Percentiles rank a stretch among this genome's conserved stretches.
phyloP scores from a whole-genome alignment of 2,329 filamentous ascomycete genomes.

The Colletotrichum chrysophilum region DNA sequence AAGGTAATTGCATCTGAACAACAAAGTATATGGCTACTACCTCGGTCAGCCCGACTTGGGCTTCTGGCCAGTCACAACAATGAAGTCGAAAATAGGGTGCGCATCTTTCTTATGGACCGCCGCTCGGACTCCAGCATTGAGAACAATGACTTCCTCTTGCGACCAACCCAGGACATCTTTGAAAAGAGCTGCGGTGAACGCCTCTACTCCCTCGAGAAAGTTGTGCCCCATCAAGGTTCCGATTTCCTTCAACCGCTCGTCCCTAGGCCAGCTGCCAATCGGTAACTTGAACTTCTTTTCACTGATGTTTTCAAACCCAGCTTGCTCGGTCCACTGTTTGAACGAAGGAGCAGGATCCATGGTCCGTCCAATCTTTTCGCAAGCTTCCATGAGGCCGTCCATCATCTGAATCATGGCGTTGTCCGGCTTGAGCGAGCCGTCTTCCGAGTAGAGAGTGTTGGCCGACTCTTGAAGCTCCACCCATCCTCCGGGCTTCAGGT shows the following conservation, averaged over 20 bases:
- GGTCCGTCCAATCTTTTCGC: slow-evolving; percentile 31
- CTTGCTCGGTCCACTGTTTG: slow-evolving; percentile 27
- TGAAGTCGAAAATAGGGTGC: slow-evolving; percentile 35
- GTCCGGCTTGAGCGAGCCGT: neutral
- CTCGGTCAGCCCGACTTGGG: neutral
- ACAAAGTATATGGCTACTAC: too few species aligned
- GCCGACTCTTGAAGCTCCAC: slow-evolving; percentile 5
- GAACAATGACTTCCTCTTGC: slow-evolving; percentile 26
- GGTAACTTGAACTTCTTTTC: slow-evolving; percentile 33
- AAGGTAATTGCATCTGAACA: neutral
- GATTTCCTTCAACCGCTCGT: slow-evolving; percentile 44
- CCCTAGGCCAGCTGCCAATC: slow-evolving; percentile 42
- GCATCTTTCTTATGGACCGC: slow-evolving; percentile 30
- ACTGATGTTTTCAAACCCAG: slow-evolving; percentile 35
- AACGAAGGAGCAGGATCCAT: slow-evolving; percentile 31
- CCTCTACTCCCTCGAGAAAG: slow-evolving; percentile 25
- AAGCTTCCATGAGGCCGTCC: slow-evolving; percentile 27
- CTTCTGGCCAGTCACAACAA: slow-evolving; percentile 34
- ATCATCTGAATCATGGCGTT: slow-evolving; percentile 23
- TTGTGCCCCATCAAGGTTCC: slow-evolving; percentile 29
- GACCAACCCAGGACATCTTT: slow-evolving; percentile 33
- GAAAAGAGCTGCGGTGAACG: slow-evolving; percentile 28
- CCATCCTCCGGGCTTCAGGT: slow-evolving; percentile 9
- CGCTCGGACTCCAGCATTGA: slow-evolving; percentile 28
- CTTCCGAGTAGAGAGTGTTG: slow-evolving; percentile 5